Evolutionary conservation across 2,329 filamentous ascomycete species (phyloP), one percentile per base, ranked within the genome.

Genomic region (Metarhizium guizhouense): DNA sequence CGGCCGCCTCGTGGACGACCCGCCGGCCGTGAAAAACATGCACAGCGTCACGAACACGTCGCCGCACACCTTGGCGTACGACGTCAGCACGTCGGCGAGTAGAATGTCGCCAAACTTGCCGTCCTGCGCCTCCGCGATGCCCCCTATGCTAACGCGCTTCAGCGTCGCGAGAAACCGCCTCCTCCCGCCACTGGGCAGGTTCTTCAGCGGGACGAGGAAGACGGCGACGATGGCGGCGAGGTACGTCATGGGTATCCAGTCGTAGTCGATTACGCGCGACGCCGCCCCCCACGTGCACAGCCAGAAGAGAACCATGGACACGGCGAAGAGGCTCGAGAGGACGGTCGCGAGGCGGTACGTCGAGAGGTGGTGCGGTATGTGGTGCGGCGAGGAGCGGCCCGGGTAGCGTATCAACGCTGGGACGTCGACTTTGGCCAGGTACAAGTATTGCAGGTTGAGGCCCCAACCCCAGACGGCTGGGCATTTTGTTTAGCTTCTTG

Each of bases 401-500:
- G 91, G 90, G 71, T 97, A 97, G 70, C 88, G 86, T 64, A 97
- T 90, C 56, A 97, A 80, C 36, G 84, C 79, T 20, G 90, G 88
- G 55, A 95, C 88, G 71, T 96, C 90, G 74, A 99, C 95, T 68
- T 88, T 88, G 65, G 85, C 77, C 57, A 83, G 73, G 65, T 86
- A 80, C 58, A 97, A 84, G 73, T 90, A 92, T 68, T 96, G 91
- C 45, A 97, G 83, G 74, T 96, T 97, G 63, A 88, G 72, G 61
- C 87, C 91, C 91, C 93, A 99, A 69, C 90, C 91, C 93, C 93
- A 97, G 66, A 95, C 86, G 63, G 90, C 91, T 95, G 20, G n/a
- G n/a, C n/a, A 34, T n/a, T 40, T 30, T 50, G 11, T 34, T 57
- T 42, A 54, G 53, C 42, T 30, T 1, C 18, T 30, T 25, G 29